These are phyloP conservation scores for Tolypocladium album DNA, from an alignment of 2,329 filamentous ascomycete genomes.

Conservation along the genomic window DNA sequence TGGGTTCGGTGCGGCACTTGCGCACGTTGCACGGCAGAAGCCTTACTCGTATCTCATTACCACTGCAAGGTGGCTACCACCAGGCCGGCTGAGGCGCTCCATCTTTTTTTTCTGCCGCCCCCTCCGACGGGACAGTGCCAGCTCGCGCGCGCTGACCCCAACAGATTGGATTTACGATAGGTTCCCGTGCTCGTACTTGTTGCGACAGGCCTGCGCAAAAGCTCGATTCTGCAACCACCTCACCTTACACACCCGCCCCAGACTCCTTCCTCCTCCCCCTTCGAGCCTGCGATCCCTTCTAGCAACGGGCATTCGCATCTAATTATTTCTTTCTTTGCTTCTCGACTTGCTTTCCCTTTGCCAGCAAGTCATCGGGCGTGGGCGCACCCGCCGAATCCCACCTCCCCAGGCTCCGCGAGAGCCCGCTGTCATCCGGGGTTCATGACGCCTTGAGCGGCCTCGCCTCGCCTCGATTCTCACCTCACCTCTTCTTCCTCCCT, in stretches of 20 bases:
- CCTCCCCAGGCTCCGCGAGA: not conserved
- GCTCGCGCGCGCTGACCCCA: conserved; percentile 1
- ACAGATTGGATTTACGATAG: not conserved
- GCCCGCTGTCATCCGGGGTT: not conserved
- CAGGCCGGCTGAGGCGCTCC: not conserved
- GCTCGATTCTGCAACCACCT: not conserved
- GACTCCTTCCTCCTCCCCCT: not conserved
- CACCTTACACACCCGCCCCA: not conserved
- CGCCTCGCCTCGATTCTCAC: not conserved
- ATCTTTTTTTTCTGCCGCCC: not conserved
- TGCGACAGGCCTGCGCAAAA: not conserved
- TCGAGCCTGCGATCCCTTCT: not conserved
- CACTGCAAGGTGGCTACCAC: no score
- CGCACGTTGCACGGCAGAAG: not conserved
- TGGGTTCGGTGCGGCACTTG: not conserved
- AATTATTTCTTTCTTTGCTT: not conserved
- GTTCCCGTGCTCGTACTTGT: not conserved
- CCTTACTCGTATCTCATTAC: no score
- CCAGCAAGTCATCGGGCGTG: not conserved
- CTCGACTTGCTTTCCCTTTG: not conserved
- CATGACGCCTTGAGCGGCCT: not conserved
- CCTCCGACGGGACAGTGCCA: not conserved
- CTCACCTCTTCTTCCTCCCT: not conserved
- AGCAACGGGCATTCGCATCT: not conserved
- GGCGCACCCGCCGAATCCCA: not conserved